A percentile compares a stretch with the other conserved stretches of the same genome.
phyloP scores from a whole-genome alignment of 176 grass and related monocot species.

The Hordeum marinum region DNA sequence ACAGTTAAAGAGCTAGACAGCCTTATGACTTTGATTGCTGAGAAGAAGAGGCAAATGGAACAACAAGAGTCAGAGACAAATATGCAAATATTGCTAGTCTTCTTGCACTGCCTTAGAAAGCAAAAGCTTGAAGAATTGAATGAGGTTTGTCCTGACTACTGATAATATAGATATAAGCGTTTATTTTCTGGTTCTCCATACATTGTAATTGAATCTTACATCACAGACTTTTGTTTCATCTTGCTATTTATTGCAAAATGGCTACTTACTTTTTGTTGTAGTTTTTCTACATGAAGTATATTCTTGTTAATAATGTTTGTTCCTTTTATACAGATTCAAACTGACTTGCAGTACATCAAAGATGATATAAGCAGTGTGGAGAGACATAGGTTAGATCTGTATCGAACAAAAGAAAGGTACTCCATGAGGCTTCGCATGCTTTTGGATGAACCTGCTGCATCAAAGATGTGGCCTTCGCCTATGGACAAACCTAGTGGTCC shows the following conservation, averaged over 20 bases:
- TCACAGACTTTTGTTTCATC: neutral
- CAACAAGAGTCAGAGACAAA: slow-evolving; percentile 96
- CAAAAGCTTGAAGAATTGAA: slow-evolving; percentile 96
- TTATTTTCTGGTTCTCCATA: neutral
- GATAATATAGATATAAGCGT: neutral
- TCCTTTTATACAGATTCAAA: slow-evolving; percentile 71
- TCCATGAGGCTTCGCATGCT: slow-evolving; percentile 92
- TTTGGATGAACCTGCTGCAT: slow-evolving; percentile 70
- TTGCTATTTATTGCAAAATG: neutral
- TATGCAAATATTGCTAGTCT: slow-evolving; percentile 97
- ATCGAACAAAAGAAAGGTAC: slow-evolving; percentile 88
- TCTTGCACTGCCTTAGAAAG: slow-evolving; percentile 96
- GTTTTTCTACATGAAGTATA: neutral
- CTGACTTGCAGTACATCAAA: slow-evolving; percentile 97
- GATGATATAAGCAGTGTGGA: slow-evolving; percentile 91
- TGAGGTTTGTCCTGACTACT: slow-evolving; percentile 51
- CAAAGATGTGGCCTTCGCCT: slow-evolving; percentile 56
- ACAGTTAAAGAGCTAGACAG: slow-evolving; percentile 78
- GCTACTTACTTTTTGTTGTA: neutral
- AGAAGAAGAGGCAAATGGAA: slow-evolving; percentile 96
- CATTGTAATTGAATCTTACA: neutral
- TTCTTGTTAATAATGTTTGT: slow-evolving; percentile 10
- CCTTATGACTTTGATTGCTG: slow-evolving; percentile 76
- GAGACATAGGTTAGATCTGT: slow-evolving; percentile 76
- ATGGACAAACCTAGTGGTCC: slow-evolving; percentile 63